Conservation (phyloP, 106 monocot species). For the Acanthochlamys bracteata region DNA sequence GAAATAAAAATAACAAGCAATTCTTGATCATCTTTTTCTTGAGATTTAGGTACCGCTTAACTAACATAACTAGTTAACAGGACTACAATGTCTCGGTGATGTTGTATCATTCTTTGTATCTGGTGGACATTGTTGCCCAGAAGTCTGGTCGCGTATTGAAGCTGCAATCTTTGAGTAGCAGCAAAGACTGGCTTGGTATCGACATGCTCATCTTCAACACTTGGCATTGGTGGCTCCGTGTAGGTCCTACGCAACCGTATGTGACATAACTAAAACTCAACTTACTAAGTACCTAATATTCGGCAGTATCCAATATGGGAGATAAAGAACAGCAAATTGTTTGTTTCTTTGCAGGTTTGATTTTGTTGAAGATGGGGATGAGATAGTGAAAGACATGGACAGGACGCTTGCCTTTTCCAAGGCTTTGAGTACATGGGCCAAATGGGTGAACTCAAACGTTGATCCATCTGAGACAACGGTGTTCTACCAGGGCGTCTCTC, state of each 20-base stretch:
- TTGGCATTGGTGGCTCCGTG: slow-evolving; percentile 43
- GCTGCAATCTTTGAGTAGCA: slow-evolving; percentile 22
- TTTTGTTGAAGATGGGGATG: slow-evolving; percentile 35
- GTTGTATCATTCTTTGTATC: slow-evolving; percentile 30
- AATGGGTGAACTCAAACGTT: slow-evolving; percentile 35
- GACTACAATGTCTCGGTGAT: slow-evolving; percentile 36
- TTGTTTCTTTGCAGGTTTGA: slow-evolving; percentile 32
- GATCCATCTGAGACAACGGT: slow-evolving; percentile 25
- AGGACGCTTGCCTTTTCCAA: slow-evolving; percentile 26
- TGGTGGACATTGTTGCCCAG: slow-evolving; percentile 31
- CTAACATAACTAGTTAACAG: slow-evolving; percentile 15
- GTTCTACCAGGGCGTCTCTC: slow-evolving; percentile 35
- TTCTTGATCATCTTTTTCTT: too few relatives aligned
- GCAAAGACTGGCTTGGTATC: slow-evolving; percentile 20
- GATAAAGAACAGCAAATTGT: too few relatives aligned
- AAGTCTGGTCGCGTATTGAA: slow-evolving; percentile 28
- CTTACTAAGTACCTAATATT: too few relatives aligned
- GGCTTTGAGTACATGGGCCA: slow-evolving; percentile 45
- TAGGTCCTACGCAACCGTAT: slow-evolving; percentile 27
- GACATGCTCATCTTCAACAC: slow-evolving; percentile 52
- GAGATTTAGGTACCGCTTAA: too few relatives aligned
- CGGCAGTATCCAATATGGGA: too few relatives aligned
- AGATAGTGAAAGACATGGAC: slow-evolving; percentile 35
- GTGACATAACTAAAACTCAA: too few relatives aligned
- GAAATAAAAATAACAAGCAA: too few relatives aligned